Percentiles rank a stretch among this genome's conserved stretches.
Evolutionary conservation across 441 rosid genomes (phyloP).

Genomic region (Lepidium campestre): DNA sequence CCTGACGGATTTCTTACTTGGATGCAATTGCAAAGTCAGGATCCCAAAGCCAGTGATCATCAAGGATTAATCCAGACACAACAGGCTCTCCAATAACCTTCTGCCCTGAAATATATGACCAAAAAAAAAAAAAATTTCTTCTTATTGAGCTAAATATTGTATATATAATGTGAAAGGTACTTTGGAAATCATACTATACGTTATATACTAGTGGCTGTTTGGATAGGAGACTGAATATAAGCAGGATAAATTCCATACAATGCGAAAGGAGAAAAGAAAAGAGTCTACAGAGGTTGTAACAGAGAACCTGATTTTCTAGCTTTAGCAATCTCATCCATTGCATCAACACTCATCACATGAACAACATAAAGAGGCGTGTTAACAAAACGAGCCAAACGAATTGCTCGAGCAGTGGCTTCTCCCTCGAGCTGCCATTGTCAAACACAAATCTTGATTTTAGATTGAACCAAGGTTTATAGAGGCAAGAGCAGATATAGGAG

Average conservation of each 20-base stretch:
- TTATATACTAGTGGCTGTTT: background rate
- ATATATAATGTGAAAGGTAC: background rate
- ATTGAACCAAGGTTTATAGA: background rate
- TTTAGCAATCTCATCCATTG: slow-evolving; percentile 94
- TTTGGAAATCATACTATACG: background rate
- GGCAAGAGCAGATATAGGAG: background rate
- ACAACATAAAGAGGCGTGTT: slow-evolving; percentile 90
- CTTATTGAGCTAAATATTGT: background rate
- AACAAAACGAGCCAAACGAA: slow-evolving; percentile 81
- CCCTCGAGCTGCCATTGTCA: slow-evolving; percentile 69
- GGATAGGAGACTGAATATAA: background rate
- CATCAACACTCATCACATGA: slow-evolving; percentile 98
- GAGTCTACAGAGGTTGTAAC: background rate
- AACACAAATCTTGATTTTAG: slow-evolving; percentile 5
- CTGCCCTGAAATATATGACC: slow-evolving; percentile 58
- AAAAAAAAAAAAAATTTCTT: background rate
- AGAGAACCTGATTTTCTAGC: slow-evolving; percentile 77
- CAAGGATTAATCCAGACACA: slow-evolving; percentile 80
- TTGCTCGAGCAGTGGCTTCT: slow-evolving; percentile 94
- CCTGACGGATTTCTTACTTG: slow-evolving; percentile 43
- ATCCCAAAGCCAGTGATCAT: slow-evolving; percentile 87
- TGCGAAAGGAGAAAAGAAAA: background rate
- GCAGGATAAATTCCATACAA: background rate
- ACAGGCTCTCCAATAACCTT: slow-evolving; percentile 89
- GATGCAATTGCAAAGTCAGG: slow-evolving; percentile 77